Percentiles rank a stretch among this genome's conserved stretches.
phyloP scores from a whole-genome alignment of 2,329 filamentous ascomycete genomes.

The Calonectria naviculata region DNA sequence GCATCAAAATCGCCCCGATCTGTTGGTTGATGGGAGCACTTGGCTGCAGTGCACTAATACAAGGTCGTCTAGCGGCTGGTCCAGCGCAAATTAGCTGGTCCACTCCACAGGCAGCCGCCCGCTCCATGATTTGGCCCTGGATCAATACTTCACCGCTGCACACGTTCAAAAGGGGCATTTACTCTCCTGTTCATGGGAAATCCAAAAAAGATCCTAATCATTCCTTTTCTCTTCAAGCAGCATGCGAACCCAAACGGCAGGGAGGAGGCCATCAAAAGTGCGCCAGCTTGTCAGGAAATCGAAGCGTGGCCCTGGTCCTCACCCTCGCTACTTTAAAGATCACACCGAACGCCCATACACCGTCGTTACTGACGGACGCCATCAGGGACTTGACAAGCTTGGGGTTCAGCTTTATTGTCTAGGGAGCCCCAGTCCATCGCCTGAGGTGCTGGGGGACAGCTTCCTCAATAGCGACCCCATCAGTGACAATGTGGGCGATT shows the following conservation, averaged over 20 bases:
- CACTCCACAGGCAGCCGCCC: background rate
- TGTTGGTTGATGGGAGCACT: background rate
- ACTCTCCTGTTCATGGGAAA: no score
- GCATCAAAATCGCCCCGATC: background rate
- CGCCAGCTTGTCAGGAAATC: no score
- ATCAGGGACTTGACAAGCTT: slow-evolving; percentile 15
- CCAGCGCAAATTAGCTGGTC: background rate
- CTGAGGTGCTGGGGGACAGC: background rate
- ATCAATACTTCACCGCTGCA: no score
- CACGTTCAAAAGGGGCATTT: no score
- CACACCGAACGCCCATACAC: slow-evolving; percentile 16
- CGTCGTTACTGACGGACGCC: background rate
- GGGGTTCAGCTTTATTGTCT: slow-evolving; percentile 29
- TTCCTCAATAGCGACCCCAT: slow-evolving; percentile 5
- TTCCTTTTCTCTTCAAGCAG: no score
- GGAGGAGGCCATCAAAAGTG: no score
- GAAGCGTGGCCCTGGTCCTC: background rate
- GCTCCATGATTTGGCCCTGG: no score
- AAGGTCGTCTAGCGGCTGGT: no score
- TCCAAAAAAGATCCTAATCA: no score
- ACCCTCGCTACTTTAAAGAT: slow-evolving; percentile 47
- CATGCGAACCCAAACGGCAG: no score
- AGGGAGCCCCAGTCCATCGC: background rate
- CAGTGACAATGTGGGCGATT: background rate
- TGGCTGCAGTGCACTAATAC: no score